A percentile compares a stretch with the other conserved stretches of the same genome.
Evolutionary conservation across 2,329 filamentous ascomycete genomes (phyloP).

Genomic region (Aureobasidium sp.): DNA sequence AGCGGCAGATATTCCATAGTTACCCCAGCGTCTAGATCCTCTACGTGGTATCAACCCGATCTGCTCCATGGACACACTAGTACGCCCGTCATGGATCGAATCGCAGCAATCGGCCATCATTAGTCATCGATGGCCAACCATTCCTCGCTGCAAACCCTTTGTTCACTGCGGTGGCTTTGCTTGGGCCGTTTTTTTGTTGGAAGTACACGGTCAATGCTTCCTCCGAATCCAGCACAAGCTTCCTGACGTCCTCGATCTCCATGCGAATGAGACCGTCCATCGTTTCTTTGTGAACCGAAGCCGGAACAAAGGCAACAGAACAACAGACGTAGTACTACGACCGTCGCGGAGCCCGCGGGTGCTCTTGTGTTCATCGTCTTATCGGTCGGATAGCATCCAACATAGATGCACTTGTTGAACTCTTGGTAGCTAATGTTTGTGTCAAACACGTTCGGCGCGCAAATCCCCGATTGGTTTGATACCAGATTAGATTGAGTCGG

Average conservation of each 20-base stretch:
- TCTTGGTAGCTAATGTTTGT: background rate
- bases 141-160: background rate
- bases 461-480: conserved; percentile 1
- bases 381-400: background rate
- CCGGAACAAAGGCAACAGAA: background rate
- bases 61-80: conserved; percentile 12
- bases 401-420: background rate
- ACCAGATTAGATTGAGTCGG: conserved; percentile 12
- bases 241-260: conserved; percentile 10
- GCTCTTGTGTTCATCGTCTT: background rate
- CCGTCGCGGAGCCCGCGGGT: background rate
- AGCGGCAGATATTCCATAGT: background rate
- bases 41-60: background rate
- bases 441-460: background rate
- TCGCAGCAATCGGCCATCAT: conserved; percentile 2
- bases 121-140: conserved; percentile 13
- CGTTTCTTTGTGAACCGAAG: background rate
- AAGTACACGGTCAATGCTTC: conserved; percentile 12
- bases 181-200: conserved; percentile 15
- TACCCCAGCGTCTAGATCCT: conserved; percentile 1
- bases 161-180: conserved; percentile 8
- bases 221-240: conserved; percentile 1
- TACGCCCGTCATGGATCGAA: conserved; percentile 14
- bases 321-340: background rate
- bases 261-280: background rate